Percentiles rank a stretch among this genome's conserved stretches.
Evolutionary conservation across 2,329 filamentous ascomycete genomes (phyloP).

Genomic region (Aureobasidium sp.): DNA sequence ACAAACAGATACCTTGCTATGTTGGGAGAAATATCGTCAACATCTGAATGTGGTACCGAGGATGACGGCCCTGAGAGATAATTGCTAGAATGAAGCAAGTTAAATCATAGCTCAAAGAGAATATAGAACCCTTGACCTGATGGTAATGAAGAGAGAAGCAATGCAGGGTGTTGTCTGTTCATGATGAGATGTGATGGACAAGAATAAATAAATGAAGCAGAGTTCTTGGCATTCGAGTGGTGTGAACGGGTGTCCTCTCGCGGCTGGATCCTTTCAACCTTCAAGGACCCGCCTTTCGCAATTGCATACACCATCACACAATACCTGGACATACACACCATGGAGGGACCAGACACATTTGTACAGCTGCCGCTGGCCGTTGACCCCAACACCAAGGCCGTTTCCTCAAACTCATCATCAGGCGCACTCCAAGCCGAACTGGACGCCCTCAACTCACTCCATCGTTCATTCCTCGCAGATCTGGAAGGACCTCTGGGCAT

Average conservation of each 20-base stretch:
- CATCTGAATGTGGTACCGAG: background rate
- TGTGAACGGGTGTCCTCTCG: background rate
- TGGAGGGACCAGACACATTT: conserved; percentile 53
- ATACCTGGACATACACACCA: conserved; percentile 4
- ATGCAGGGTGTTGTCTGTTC: background rate
- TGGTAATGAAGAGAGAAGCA: too few species aligned
- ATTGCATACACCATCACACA: conserved; percentile 30
- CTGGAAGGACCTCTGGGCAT: conserved; percentile 55
- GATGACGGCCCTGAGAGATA: background rate
- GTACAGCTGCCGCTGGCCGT: conserved; percentile 72
- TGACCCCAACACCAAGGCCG: conserved; percentile 71
- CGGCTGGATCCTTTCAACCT: background rate
- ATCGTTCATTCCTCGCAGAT: conserved; percentile 56
- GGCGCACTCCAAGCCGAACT: conserved; percentile 42
- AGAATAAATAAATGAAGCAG: too few species aligned
- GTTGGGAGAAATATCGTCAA: background rate
- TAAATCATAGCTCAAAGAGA: too few species aligned
- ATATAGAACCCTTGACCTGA: too few species aligned
- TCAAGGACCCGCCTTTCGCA: background rate
- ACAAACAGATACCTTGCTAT: background rate
- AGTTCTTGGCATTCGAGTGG: too few species aligned
- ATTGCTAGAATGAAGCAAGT: background rate
- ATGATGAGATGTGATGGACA: background rate
- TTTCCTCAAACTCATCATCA: conserved; percentile 42
- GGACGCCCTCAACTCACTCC: conserved; percentile 65